These are phyloP conservation scores for Acmispon strigosus DNA, from an alignment of 306 rosid genomes.

Conservation along the genomic window DNA sequence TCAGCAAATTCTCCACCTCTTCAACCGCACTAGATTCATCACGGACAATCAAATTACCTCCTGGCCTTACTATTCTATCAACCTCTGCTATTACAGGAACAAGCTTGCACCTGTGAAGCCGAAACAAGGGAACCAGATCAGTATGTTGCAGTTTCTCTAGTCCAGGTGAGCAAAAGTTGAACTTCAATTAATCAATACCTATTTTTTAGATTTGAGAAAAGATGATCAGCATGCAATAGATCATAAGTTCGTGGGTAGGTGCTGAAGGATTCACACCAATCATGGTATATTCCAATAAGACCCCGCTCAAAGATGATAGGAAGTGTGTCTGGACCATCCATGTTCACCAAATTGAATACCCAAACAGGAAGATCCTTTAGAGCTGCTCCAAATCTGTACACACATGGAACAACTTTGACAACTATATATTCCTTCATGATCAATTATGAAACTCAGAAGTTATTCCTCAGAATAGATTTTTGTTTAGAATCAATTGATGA, in stretches of 20 bases:
- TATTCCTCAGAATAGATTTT: too few species aligned
- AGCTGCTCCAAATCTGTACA: slow-evolving; percentile 81
- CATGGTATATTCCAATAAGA: slow-evolving; percentile 90
- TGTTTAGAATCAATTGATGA: too few species aligned
- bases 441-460: too few species aligned
- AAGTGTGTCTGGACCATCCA: slow-evolving; percentile 80
- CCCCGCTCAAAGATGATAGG: slow-evolving; percentile 88
- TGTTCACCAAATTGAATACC: slow-evolving; percentile 83
- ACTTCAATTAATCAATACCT: slow-evolving; percentile 37
- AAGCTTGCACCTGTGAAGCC: slow-evolving; percentile 64
- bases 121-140: slow-evolving; percentile 6
- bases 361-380: slow-evolving; percentile 67
- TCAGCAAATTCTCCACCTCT: slow-evolving; percentile 65
- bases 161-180: not conserved
- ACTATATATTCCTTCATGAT: too few species aligned
- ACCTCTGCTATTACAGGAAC: slow-evolving; percentile 73
- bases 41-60: slow-evolving; percentile 67
- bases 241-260: slow-evolving; percentile 87
- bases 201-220: slow-evolving; percentile 68
- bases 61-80: slow-evolving; percentile 79
- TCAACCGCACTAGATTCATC: slow-evolving; percentile 55
- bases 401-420: not conserved
- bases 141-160: not conserved
- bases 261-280: slow-evolving; percentile 96
- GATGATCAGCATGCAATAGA: slow-evolving; percentile 82